A percentile compares a stretch with the other conserved stretches of the same genome.
Conservation (phyloP, 441 rosid species). For the Erodium texanum region DNA sequence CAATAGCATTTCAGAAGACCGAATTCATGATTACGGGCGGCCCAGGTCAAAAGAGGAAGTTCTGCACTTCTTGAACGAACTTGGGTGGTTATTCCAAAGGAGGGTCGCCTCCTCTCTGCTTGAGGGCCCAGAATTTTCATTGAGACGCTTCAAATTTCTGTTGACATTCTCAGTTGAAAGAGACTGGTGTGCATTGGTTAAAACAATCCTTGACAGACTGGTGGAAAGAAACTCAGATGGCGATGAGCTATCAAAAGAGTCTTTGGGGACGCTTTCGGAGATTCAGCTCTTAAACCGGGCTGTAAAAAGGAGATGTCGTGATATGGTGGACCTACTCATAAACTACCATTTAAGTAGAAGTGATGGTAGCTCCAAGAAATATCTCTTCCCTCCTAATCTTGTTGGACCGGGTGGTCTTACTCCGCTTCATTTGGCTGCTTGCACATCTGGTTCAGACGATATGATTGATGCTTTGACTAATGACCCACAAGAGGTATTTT, state of each 20-base stretch:
- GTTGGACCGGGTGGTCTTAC: conserved; percentile 71
- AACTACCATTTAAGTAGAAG: conserved; percentile 28
- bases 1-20: conserved; percentile 40
- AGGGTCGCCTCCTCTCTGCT: conserved; percentile 19
- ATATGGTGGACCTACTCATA: conserved; percentile 59
- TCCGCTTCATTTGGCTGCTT: conserved; percentile 79
- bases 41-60: conserved; percentile 58
- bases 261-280: conserved; percentile 49
- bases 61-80: conserved; percentile 71
- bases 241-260: conserved; percentile 37
- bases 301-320: conserved; percentile 54
- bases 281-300: conserved; percentile 66
- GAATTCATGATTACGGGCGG: conserved; percentile 26
- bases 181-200: conserved; percentile 54
- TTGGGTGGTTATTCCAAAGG: conserved; percentile 88
- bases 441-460: conserved; percentile 50
- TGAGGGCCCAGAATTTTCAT: conserved; percentile 37
- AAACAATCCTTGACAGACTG: conserved; percentile 50
- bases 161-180: conserved; percentile 65
- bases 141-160: conserved; percentile 58
- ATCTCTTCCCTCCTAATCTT: conserved; percentile 54
- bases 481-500: conserved; percentile 63
- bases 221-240: conserved; percentile 41
- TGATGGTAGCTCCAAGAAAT: conserved; percentile 24
- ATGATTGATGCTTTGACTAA: conserved; percentile 64